Conservation (phyloP, 2,329 filamentous ascomycete species). For the Elsinoe arachidis region DNA sequence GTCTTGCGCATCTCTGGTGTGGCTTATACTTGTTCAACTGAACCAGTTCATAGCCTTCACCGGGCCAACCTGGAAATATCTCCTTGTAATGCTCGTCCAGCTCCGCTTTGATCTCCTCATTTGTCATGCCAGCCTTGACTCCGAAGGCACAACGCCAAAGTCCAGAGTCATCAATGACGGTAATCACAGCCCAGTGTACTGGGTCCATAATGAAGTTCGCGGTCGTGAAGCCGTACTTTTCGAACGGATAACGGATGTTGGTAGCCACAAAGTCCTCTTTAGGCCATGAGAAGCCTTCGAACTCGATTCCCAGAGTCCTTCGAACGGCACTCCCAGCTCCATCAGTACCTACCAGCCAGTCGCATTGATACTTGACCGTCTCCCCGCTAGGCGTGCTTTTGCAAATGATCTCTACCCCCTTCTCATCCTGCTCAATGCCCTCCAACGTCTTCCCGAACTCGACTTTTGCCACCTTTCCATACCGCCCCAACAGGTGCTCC, state of each 20-base stretch:
- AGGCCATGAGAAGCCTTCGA: conserved; percentile 4
- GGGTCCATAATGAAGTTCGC: conserved; percentile 1
- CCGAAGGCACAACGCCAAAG: conserved; percentile 1
- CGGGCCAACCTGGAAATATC: conserved; percentile 3
- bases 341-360: conserved; percentile 6
- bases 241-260: neutral
- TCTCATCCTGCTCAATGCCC: neutral
- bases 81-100: conserved; percentile 1
- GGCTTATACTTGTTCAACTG: conserved; percentile 3
- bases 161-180: neutral
- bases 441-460: neutral
- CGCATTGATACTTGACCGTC: neutral
- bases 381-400: neutral
- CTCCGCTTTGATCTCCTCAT: neutral
- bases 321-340: conserved; percentile 1
- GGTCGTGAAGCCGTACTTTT: neutral
- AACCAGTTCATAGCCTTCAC: neutral
- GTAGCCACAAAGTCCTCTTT: conserved; percentile 2
- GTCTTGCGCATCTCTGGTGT: neutral
- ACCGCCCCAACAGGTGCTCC: neutral
- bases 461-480: neutral
- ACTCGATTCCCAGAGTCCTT: neutral
- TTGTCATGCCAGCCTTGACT: neutral
- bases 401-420: neutral
- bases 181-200: conserved; percentile 1